Evolutionary conservation across 345 rosid genomes (phyloP).

Genomic region (Eucalyptus erythrocorys): DNA sequence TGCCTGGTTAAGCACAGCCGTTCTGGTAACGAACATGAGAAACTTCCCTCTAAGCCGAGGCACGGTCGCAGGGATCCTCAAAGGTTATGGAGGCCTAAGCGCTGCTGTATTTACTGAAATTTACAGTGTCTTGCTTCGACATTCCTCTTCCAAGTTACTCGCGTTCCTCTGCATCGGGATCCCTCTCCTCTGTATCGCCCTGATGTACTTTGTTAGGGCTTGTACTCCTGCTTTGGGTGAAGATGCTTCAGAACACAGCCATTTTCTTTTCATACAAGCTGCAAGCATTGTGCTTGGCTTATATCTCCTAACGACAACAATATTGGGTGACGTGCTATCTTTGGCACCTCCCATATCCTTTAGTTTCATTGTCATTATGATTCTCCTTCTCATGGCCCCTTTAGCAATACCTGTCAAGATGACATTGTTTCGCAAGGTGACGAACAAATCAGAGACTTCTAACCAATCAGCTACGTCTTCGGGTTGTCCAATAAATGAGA

Average conservation of each 20-base stretch:
- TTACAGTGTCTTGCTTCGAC: constrained; percentile 29
- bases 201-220: constrained; percentile 50
- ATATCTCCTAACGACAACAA: constrained; percentile 30
- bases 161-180: constrained; percentile 40
- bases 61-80: constrained; percentile 54
- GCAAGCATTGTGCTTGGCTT: constrained; percentile 39
- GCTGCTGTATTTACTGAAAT: constrained; percentile 58
- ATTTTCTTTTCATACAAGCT: constrained; percentile 44
- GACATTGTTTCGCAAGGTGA: constrained; percentile 24
- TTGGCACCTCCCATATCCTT: constrained; percentile 21
- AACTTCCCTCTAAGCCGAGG: constrained; percentile 60
- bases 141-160: constrained; percentile 52
- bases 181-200: constrained; percentile 35
- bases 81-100: constrained; percentile 58
- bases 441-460: not conserved
- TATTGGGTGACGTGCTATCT: constrained; percentile 22
- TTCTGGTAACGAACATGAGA: constrained; percentile 64
- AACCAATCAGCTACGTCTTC: constrained; percentile 2
- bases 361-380: constrained; percentile 15
- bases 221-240: constrained; percentile 50
- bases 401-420: constrained; percentile 58
- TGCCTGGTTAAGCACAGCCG: constrained; percentile 63
- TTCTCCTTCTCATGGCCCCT: constrained; percentile 56
- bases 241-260: constrained; percentile 25
- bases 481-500: constrained; percentile 1